phyloP scores from a whole-genome alignment of 371 early-diverging fungal genomes.

The Haplosporangium sp. region DNA sequence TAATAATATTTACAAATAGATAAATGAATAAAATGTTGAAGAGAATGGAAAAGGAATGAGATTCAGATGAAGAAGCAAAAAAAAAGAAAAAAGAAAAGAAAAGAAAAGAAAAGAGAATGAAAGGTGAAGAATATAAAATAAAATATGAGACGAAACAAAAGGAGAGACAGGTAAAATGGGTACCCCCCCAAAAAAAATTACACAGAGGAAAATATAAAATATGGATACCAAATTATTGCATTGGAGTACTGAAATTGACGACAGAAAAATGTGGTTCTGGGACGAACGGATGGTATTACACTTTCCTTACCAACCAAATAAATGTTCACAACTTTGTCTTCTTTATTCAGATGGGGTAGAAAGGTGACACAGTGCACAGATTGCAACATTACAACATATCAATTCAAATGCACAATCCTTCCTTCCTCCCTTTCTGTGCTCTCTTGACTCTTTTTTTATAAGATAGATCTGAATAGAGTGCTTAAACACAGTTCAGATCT shows the following conservation, averaged over 20 bases:
- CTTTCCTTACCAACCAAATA: too few relatives aligned
- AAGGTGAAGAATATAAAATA: not conserved
- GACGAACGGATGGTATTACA: too few relatives aligned
- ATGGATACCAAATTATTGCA: not conserved
- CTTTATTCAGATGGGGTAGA: too few relatives aligned
- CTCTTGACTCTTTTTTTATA: too few relatives aligned
- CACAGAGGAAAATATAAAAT: not conserved
- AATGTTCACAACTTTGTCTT: too few relatives aligned
- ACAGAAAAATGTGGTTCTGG: too few relatives aligned
- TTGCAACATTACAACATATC: too few relatives aligned
- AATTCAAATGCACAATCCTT: too few relatives aligned
- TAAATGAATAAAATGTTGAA: not conserved
- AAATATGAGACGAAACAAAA: not conserved
- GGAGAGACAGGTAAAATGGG: not conserved
- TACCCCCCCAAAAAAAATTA: not conserved
- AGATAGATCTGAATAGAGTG: too few relatives aligned
- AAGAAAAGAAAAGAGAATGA: not conserved
- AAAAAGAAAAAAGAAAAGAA: constrained; percentile 1
- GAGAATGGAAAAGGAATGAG: not conserved
- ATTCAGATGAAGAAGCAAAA: not conserved
- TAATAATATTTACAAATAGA: not conserved
- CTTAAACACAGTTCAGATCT: not conserved
- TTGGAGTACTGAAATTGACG: too few relatives aligned
- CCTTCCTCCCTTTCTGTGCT: too few relatives aligned
- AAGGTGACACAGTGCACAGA: too few relatives aligned